phyloP scores from a whole-genome alignment of 2,329 filamentous ascomycete species.

The Incumbomyces delicatus region DNA sequence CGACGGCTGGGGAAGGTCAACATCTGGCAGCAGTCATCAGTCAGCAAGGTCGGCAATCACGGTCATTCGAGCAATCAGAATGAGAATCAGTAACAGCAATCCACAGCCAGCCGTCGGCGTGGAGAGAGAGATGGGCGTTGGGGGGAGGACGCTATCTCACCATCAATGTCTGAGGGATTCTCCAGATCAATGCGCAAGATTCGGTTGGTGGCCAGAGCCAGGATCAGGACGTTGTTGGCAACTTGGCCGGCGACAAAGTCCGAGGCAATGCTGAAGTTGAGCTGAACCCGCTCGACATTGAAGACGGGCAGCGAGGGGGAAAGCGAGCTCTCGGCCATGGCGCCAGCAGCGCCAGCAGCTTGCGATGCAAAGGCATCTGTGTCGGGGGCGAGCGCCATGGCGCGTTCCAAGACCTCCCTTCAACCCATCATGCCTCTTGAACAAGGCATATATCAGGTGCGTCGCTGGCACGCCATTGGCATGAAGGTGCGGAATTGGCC shows the following conservation, averaged over 20 bases:
- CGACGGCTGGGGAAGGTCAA: constrained; percentile 88
- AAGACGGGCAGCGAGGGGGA: constrained; percentile 67
- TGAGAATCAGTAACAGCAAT: too few relatives aligned
- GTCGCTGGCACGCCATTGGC: neutral
- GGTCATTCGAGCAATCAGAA: too few relatives aligned
- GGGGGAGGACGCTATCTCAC: constrained; percentile 30
- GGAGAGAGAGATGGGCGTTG: too few relatives aligned
- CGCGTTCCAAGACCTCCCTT: constrained; percentile 23
- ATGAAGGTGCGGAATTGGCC: neutral
- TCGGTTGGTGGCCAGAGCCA: constrained; percentile 83
- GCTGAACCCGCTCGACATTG: constrained; percentile 81
- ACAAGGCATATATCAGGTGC: neutral
- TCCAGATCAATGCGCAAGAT: constrained; percentile 92
- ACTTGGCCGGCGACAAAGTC: constrained; percentile 96
- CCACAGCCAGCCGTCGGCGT: too few relatives aligned
- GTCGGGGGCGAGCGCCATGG: constrained; percentile 61
- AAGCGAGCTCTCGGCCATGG: constrained; percentile 21
- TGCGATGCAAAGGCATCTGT: constrained; percentile 63
- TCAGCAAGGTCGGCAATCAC: too few relatives aligned
- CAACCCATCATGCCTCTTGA: constrained; percentile 8
- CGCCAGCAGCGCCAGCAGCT: constrained; percentile 50
- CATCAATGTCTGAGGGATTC: constrained; percentile 89
- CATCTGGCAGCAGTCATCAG: constrained; percentile 49
- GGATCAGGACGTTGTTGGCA: constrained; percentile 89
- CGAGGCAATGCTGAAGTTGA: constrained; percentile 87